Evolutionary conservation across 257 asterid genomes (phyloP), one percentile per base, ranked within the genome.

Genomic region (Verbena officinalis): DNA sequence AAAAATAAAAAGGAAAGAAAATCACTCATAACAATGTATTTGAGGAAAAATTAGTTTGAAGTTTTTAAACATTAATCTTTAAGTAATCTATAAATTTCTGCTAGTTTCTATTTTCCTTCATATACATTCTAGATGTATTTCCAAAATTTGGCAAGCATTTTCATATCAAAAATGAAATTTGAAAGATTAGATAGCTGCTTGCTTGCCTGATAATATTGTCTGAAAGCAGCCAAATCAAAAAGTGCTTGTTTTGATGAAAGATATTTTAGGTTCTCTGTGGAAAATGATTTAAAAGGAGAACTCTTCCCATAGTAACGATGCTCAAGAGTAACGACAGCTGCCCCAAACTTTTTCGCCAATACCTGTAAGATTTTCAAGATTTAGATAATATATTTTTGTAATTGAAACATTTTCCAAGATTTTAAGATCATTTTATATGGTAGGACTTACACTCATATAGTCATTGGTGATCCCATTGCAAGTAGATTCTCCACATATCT

Each of bases 231-330:
- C 75, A 94, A 81, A 78, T 94, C 99, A 76, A 77, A 94, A 24
- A 94, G 91, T 67, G 99, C 97, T 68, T 94, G 99, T 71, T 90
- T 94, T 10, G 99, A 94, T 34, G 99, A 90, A 78, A 94, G 90
- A 75, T 75, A 94, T 70, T 70, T 80, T 75, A 94, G 86, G 81
- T 94, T 83, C 70, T 75, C 83, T 15, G 95, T 94, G 42, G 90
- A 75, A 76, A 77, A 72, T 52, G 91, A 88, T 44, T 77, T 75
- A 62, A 88, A 90, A 50, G 96, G 99, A 31, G 82, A 73, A 67
- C 99, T 94, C 85, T 86, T 84, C 64, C 99, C 99, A 27, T 90
- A 94, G 77, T 86, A 94, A 42, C 99, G 94, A 72, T 90, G 99
- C 84, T 94, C 99, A 27, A 83, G 87, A 54, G 95, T 60, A 64